Base-by-base conservation (phyloP, 768 basidiomycete species). In the Lactarius psammicola region DNA sequence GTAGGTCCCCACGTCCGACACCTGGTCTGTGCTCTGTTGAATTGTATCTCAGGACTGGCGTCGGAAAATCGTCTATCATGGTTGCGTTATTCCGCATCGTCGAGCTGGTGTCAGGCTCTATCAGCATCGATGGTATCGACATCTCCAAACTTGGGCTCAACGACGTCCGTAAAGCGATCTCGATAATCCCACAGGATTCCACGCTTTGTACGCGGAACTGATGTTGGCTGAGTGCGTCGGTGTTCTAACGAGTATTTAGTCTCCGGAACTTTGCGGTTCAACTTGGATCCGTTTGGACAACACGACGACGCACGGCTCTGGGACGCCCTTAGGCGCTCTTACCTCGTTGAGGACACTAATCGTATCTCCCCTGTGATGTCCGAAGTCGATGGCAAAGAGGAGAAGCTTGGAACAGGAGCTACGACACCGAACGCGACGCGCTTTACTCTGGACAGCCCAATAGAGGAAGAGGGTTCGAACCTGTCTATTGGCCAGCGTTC, bases 61-160 rank as follows among this genome's bases (percentile, higher is more conserved):
- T 93, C 0, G 94, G 94, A 46, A 94, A 96, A 77, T 90, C 89
- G 20, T 90, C 90, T 0, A 89, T 98, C 65, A 90, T 96, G 89
- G 88, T 87, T 71, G 88, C 92, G 5, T 79, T 97, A 0, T 95
- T 88, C 77, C 86, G 94, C 26, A 78, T 97, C 34, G 91, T 95
- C 23, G 95, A 98, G 70, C 78, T 90, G 28, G 76, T 82, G 0
- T 84, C 85, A 9, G 94, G 95, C n/a, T 83, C 81, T 3, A 92
- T 98, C 69, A 73, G 76, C 26, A 85, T 96, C 67, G 94, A 96
- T 74, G 92, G 84, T 6, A 78, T 92, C 20, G 89, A 98, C 72
- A 87, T 93, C 49, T 88, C 91, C n/a, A 83, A 81, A 68, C 81
- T 97, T 51, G 95, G 94, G 10, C 78, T 98, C n/a, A 80, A 81